Conservation (phyloP, 352 stramenopile genomes). For the Elongisporangium undulatum region DNA sequence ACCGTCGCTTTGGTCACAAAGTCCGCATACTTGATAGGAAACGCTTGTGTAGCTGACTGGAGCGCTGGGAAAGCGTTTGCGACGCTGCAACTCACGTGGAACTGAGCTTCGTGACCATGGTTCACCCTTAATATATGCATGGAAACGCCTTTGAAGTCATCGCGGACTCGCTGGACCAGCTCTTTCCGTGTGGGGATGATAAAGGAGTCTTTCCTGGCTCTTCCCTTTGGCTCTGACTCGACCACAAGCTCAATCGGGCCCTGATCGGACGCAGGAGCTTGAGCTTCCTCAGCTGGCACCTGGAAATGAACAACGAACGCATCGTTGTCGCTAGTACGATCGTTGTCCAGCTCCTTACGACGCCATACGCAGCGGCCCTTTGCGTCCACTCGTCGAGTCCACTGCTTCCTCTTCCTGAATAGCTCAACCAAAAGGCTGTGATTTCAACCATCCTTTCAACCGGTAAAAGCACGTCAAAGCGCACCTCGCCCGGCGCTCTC, state of each 20-base stretch:
- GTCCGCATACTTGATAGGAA: constrained; percentile 24
- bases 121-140: constrained; percentile 25
- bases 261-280: constrained; percentile 1
- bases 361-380: background rate
- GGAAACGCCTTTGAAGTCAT: background rate
- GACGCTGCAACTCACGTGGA: constrained; percentile 26
- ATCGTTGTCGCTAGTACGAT: no score
- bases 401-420: constrained; percentile 4
- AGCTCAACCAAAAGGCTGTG: background rate
- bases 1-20: constrained; percentile 16
- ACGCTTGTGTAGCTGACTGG: constrained; percentile 12
- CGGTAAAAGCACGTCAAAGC: constrained; percentile 4
- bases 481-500: background rate
- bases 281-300: constrained; percentile 8
- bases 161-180: no score
- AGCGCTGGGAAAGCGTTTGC: constrained; percentile 24
- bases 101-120: constrained; percentile 12
- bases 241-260: no score
- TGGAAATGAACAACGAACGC: background rate
- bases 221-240: no score
- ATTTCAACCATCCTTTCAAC: background rate
- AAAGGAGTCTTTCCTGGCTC: no score
- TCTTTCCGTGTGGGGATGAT: no score
- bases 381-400: no score
- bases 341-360: constrained; percentile 14